Evolutionary conservation across 805 yeast species (phyloP).

Genomic region (Kodamaea laetipori): DNA sequence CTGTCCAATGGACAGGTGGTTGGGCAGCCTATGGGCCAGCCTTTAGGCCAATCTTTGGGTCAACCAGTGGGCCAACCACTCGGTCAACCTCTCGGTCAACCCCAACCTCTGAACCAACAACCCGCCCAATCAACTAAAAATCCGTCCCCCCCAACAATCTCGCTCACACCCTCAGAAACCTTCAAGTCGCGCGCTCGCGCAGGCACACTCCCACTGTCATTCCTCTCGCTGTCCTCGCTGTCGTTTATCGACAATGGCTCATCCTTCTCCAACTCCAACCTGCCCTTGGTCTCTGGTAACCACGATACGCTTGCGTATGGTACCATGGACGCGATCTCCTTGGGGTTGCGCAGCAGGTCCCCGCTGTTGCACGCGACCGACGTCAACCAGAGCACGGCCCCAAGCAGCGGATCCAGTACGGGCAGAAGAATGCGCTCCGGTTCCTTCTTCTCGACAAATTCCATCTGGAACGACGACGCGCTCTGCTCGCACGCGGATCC

Average conservation of each 20-base stretch:
- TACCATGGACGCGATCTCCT: conserved; percentile 22
- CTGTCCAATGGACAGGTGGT: too few relatives aligned
- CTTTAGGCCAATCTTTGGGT: too few relatives aligned
- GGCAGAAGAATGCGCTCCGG: conserved; percentile 54
- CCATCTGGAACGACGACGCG: conserved; percentile 61
- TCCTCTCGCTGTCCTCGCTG: conserved; percentile 25
- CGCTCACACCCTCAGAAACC: conserved; percentile 31
- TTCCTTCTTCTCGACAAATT: conserved; percentile 50
- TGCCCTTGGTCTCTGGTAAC: conserved; percentile 12
- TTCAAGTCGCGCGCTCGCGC: conserved; percentile 62
- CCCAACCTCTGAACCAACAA: too few relatives aligned
- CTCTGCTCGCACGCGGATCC: conserved; percentile 6
- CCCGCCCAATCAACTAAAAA: conserved; percentile 9
- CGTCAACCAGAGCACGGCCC: conserved; percentile 11
- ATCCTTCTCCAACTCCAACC: conserved; percentile 13
- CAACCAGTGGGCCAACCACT: too few relatives aligned
- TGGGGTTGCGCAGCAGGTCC: conserved; percentile 18
- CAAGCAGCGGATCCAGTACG: conserved; percentile 12
- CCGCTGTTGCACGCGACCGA: conserved; percentile 24
- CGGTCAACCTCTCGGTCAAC: too few relatives aligned
- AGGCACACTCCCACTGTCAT: conserved; percentile 74
- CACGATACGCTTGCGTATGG: conserved; percentile 5
- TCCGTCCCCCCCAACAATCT: conserved; percentile 35
- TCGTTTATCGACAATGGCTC: conserved; percentile 5
- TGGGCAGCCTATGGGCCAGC: too few relatives aligned